phyloP scores from a whole-genome alignment of 495 filamentous ascomycete species.

The Podospora appendiculata region DNA sequence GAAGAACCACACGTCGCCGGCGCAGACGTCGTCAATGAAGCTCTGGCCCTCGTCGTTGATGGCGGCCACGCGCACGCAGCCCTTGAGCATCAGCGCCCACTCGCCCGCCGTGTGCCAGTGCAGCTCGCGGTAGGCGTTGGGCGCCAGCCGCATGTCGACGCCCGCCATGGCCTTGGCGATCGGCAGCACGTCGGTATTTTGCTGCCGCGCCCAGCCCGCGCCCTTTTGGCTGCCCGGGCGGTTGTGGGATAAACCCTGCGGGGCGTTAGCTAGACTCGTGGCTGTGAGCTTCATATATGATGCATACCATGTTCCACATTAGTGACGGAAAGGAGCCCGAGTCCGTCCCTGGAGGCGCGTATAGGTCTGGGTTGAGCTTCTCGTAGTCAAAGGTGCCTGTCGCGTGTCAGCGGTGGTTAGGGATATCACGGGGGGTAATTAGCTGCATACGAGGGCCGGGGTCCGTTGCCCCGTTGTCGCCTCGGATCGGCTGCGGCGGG shows the following conservation, averaged over 20 bases:
- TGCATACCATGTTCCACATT: slow-evolving; percentile 56
- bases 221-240: slow-evolving; percentile 44
- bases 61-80: slow-evolving; percentile 52
- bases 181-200: slow-evolving; percentile 57
- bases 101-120: slow-evolving; percentile 68
- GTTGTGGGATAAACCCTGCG: slow-evolving; percentile 48
- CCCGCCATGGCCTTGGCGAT: slow-evolving; percentile 62
- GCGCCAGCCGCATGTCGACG: slow-evolving; percentile 68
- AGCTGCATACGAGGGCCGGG: slow-evolving; percentile 43
- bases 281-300: no score
- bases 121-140: slow-evolving; percentile 58
- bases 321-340: slow-evolving; percentile 54
- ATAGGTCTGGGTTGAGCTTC: slow-evolving; percentile 56
- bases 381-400: slow-evolving; percentile 47
- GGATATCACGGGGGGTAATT: no score
- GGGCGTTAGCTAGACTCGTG: no score
- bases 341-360: slow-evolving; percentile 61
- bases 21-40: slow-evolving; percentile 57
- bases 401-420: no score
- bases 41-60: slow-evolving; percentile 56
- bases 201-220: slow-evolving; percentile 63
- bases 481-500: slow-evolving; percentile 65
- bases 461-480: slow-evolving; percentile 47
- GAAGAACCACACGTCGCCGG: slow-evolving; percentile 68
- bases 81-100: slow-evolving; percentile 59